Evolutionary conservation across 1,284 basidiomycete genomes (phyloP).

Genomic region (Thecaphora thlaspeos): DNA sequence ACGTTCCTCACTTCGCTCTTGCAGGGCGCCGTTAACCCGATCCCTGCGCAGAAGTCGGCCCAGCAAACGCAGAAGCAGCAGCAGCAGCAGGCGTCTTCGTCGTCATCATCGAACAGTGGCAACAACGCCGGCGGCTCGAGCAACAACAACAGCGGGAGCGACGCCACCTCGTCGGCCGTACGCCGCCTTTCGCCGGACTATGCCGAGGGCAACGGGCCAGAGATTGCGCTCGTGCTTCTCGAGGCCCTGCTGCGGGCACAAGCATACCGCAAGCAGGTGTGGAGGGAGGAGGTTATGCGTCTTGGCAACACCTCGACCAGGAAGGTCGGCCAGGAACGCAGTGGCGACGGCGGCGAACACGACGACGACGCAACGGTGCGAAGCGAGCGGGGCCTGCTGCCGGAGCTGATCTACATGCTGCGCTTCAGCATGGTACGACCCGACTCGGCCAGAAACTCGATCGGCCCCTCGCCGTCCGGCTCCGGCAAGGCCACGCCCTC

Average conservation of each 20-base stretch:
- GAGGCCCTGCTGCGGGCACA: conserved; percentile 79
- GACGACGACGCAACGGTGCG: conserved; percentile 4
- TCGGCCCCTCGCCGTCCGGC: conserved; percentile 21
- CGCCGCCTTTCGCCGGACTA: conserved; percentile 34
- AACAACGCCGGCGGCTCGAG: neutral
- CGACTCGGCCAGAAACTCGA: conserved; percentile 16
- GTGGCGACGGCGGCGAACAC: conserved; percentile 13
- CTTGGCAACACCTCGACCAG: conserved; percentile 13
- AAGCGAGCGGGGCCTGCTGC: conserved; percentile 31
- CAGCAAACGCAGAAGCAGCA: conserved; percentile 12
- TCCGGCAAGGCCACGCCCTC: conserved; percentile 33
- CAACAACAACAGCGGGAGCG: neutral
- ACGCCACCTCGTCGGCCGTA: conserved; percentile 13
- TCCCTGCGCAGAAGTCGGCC: neutral
- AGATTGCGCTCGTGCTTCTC: conserved; percentile 85
- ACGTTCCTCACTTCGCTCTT: conserved; percentile 33
- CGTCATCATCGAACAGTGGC: conserved; percentile 9
- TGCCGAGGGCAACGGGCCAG: conserved; percentile 68
- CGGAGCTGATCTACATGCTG: conserved; percentile 35
- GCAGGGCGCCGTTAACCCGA: conserved; percentile 7
- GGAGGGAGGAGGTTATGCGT: conserved; percentile 56
- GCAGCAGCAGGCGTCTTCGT: conserved; percentile 1
- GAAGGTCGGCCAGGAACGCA: conserved; percentile 1
- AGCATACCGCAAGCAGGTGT: conserved; percentile 67
- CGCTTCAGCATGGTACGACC: conserved; percentile 23